Evolutionary conservation across 495 filamentous ascomycete genomes (phyloP).

Genomic region (Penicillium samsonianum): DNA sequence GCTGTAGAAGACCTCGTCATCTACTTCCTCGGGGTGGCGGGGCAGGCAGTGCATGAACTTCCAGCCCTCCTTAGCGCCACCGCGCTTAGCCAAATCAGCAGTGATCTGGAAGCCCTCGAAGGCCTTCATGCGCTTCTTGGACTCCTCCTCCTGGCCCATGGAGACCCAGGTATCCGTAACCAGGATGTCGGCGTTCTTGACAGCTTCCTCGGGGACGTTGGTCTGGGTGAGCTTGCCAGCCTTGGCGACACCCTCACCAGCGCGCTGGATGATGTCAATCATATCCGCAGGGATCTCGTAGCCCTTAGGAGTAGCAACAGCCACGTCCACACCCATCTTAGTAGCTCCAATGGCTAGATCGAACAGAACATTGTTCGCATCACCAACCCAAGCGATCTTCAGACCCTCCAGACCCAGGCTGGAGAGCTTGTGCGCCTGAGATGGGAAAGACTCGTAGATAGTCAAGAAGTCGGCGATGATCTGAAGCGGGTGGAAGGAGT

Average conservation of each 20-base stretch:
- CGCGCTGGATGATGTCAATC: conserved; percentile 63
- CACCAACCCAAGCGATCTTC: conserved; percentile 94
- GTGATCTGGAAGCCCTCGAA: conserved; percentile 93
- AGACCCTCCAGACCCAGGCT: conserved; percentile 74
- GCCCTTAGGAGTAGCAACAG: conserved; percentile 80
- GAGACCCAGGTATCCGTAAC: conserved; percentile 98
- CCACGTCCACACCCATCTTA: conserved; percentile 83
- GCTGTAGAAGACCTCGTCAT: conserved; percentile 91
- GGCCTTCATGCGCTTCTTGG: conserved; percentile 68
- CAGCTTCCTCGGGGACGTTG: conserved; percentile 79
- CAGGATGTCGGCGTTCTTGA: conserved; percentile 84
- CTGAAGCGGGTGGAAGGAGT: conserved; percentile 89
- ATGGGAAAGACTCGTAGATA: conserved; percentile 72
- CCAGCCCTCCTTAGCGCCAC: conserved; percentile 87
- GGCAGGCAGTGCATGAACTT: conserved; percentile 99
- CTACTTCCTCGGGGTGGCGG: conserved; percentile 90
- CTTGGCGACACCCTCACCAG: conserved; percentile 53
- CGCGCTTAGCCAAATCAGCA: conserved; percentile 72
- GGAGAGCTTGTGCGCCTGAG: conserved; percentile 41
- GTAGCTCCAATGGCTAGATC: conserved; percentile 82
- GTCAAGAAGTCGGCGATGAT: conserved; percentile 91
- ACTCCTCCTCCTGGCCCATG: conserved; percentile 93
- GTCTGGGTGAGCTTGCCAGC: conserved; percentile 74
- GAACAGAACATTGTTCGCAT: conserved; percentile 95
- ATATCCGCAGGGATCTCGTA: conserved; percentile 77